phyloP scores from a whole-genome alignment of 129 eudicot genomes.

The Logfia minima region DNA sequence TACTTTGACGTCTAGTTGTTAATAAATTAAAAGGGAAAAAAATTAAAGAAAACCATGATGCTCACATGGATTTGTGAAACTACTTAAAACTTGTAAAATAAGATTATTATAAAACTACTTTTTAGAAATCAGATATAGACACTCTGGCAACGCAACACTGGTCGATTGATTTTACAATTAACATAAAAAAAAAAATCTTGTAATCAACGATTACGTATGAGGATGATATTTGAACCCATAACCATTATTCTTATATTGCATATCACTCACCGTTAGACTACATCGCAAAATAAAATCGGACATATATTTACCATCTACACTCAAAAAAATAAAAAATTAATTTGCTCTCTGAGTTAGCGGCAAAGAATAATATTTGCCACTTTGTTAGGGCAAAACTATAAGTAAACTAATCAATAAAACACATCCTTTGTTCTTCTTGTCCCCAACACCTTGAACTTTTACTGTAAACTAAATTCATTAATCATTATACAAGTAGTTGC shows the following conservation, averaged over 20 bases:
- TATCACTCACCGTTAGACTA: too few species aligned
- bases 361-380: constrained; percentile 27
- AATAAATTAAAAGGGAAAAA: background rate
- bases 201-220: too few species aligned
- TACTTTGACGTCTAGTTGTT: too few species aligned
- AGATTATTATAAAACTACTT: too few species aligned
- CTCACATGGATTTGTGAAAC: background rate
- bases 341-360: constrained; percentile 27
- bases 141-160: rapidly evolving
- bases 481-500: constrained; percentile 12
- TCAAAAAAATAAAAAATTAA: too few species aligned
- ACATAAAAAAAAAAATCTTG: too few species aligned
- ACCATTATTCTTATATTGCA: too few species aligned
- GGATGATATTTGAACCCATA: too few species aligned
- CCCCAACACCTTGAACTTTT: constrained; percentile 30
- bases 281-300: too few species aligned
- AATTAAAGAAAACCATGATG: background rate
- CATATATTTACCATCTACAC: too few species aligned
- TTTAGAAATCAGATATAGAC: too few species aligned
- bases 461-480: constrained; percentile 8
- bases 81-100: background rate
- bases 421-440: constrained; percentile 43
- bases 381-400: constrained; percentile 19
- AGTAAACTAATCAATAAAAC: constrained; percentile 28
- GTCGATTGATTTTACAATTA: too few species aligned